phyloP scores from a whole-genome alignment of 2,329 filamentous ascomycete genomes.

The Diaporthe nobilis region DNA sequence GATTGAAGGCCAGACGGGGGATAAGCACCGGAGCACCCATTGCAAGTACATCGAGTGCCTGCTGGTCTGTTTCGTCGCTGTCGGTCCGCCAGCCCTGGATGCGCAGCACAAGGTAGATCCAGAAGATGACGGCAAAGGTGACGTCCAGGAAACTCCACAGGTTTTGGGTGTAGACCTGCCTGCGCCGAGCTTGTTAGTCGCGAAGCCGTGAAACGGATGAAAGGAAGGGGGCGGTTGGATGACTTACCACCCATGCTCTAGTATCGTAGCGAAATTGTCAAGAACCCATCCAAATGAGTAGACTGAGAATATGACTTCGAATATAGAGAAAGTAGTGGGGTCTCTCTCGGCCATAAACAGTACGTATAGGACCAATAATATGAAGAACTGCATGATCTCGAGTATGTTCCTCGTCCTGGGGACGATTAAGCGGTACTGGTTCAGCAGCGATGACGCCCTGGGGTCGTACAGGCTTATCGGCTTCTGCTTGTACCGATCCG shows the following conservation, averaged over 20 bases:
- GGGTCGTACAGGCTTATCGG: constrained; percentile 87
- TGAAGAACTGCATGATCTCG: constrained; percentile 80
- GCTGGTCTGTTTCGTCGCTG: constrained; percentile 65
- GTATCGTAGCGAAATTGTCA: constrained; percentile 82
- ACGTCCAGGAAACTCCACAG: constrained; percentile 91
- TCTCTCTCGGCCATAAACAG: constrained; percentile 79
- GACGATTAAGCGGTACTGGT: constrained; percentile 88
- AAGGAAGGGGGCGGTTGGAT: background rate
- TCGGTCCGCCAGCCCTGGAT: constrained; percentile 72
- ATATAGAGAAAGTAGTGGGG: constrained; percentile 65
- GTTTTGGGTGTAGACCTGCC: constrained; percentile 89
- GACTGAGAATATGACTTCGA: constrained; percentile 78
- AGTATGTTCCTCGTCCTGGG: constrained; percentile 83
- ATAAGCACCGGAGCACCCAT: constrained; percentile 84
- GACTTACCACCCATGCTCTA: constrained; percentile 77
- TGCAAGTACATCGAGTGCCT: constrained; percentile 83
- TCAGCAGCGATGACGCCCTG: constrained; percentile 79
- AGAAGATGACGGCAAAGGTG: constrained; percentile 80
- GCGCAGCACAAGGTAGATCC: constrained; percentile 76
- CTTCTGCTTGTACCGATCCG: constrained; percentile 87
- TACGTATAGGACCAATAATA: constrained; percentile 78
- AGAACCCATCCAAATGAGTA: constrained; percentile 85
- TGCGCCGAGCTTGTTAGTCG: constrained; percentile 56
- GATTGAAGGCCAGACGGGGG: constrained; percentile 84
- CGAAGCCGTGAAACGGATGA: background rate